Conservation (phyloP, 2,329 filamentous ascomycete genomes). For the Emericellopsis atlantica region DNA sequence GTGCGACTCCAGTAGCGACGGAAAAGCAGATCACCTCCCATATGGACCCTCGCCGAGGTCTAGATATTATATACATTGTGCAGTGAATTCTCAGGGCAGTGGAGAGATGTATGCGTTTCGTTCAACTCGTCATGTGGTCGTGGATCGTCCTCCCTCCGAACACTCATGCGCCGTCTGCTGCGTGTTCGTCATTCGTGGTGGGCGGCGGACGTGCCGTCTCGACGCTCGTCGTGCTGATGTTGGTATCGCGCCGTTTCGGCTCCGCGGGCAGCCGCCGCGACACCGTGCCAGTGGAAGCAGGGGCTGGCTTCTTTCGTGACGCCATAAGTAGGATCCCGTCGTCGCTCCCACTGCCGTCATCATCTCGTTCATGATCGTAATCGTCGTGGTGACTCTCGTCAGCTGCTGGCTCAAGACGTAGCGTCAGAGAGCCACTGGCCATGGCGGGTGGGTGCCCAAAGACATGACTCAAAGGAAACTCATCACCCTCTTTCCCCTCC, state of each 20-base stretch:
- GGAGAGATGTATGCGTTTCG: too few species aligned
- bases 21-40: too few species aligned
- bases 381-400: slow-evolving; percentile 1
- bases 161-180: too few species aligned
- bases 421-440: slow-evolving; percentile 15
- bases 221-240: slow-evolving; percentile 47
- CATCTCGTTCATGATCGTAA: slow-evolving; percentile 17
- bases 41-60: too few species aligned
- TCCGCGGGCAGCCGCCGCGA: slow-evolving; percentile 13
- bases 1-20: too few species aligned
- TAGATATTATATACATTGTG: too few species aligned
- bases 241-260: slow-evolving; percentile 41
- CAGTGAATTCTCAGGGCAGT: too few species aligned
- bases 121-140: too few species aligned
- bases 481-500: slow-evolving; percentile 29
- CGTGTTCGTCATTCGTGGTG: too few species aligned
- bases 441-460: slow-evolving; percentile 18
- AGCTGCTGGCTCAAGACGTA: slow-evolving; percentile 10
- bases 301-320: slow-evolving; percentile 28
- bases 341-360: slow-evolving; percentile 37
- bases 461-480: slow-evolving; percentile 31
- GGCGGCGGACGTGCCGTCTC: slow-evolving; percentile 34
- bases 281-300: slow-evolving; percentile 1
- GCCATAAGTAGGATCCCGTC: slow-evolving; percentile 42
- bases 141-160: too few species aligned